Percentiles rank a stretch among this genome's conserved stretches.
phyloP scores from a whole-genome alignment of 805 yeast species.

The Ogataea henricii region DNA sequence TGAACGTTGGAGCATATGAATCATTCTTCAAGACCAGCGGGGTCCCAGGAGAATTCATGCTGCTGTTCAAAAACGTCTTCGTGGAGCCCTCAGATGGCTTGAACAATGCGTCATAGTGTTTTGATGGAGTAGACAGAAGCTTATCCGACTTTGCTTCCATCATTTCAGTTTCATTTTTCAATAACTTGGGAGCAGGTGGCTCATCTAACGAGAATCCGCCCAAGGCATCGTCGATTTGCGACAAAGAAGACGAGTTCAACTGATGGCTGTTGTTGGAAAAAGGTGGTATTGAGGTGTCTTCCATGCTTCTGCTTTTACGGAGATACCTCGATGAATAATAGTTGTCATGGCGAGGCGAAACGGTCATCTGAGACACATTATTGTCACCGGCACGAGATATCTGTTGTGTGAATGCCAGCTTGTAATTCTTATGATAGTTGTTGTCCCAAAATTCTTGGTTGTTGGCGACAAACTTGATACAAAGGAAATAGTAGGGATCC shows the following conservation, averaged over 20 bases:
- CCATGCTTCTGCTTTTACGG: slow-evolving; percentile 30
- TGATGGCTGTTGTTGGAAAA: neutral
- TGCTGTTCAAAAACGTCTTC: slow-evolving; percentile 11
- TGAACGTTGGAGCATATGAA: slow-evolving; percentile 23
- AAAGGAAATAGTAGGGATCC: slow-evolving; percentile 40
- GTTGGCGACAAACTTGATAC: slow-evolving; percentile 55
- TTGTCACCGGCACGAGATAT: neutral
- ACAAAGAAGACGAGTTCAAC: slow-evolving; percentile 5
- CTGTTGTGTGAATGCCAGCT: slow-evolving; percentile 38
- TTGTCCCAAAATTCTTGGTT: slow-evolving; percentile 76
- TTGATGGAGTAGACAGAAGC: slow-evolving; percentile 21
- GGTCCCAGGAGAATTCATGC: slow-evolving; percentile 28
- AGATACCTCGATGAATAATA: slow-evolving; percentile 23
- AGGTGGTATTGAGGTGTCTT: slow-evolving; percentile 15
- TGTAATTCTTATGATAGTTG: slow-evolving; percentile 61
- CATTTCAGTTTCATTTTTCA: neutral
- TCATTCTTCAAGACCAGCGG: slow-evolving; percentile 25
- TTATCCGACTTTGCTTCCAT: too few relatives aligned
- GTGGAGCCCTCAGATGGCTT: slow-evolving; percentile 9
- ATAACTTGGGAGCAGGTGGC: slow-evolving; percentile 9
- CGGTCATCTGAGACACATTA: neutral
- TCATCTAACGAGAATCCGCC: slow-evolving; percentile 9
- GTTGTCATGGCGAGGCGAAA: slow-evolving; percentile 3
- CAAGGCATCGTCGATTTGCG: slow-evolving; percentile 6
- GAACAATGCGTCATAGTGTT: slow-evolving; percentile 21